Evolutionary conservation across 1,284 basidiomycete species (phyloP), one percentile per base, ranked within the genome.

Genomic region (Neonothopanus nambi): DNA sequence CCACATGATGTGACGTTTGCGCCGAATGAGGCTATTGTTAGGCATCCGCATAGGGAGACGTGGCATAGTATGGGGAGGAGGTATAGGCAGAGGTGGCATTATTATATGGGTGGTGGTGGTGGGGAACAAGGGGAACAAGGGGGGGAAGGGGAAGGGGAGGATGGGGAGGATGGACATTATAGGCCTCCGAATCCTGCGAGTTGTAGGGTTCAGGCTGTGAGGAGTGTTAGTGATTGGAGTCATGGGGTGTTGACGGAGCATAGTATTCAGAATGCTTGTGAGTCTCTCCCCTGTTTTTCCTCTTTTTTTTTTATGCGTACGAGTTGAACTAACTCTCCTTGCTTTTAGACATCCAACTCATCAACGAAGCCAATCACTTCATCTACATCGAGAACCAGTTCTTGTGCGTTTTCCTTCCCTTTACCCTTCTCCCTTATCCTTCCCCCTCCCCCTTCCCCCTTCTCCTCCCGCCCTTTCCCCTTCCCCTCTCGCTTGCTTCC

Each of bases 361-460:
- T 98, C 63, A 68, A 79, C 39, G 87, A 95, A 65, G 84, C 93
- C 0, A 85, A 85, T 59, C 90, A 95, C 67, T 93, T 79, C 68
- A 92, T 97, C 61, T 95, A 94, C 68, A 95, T 96, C 58, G 89
- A 96, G 73, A 96, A 97, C 64, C 93, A 96, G 67, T 96, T 95
- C 75, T 96, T 94, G 90, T 93, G 61, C 70, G 90, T 77, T 12
- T 35, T 41, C 50, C n/a, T 55, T 41, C 28, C 35, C n/a, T 35
- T 41, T 9, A 46, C 5, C 12, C 5, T 6, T n/a, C 15, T 18
- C n/a, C n/a, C n/a, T n/a, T n/a, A n/a, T n/a, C n/a, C n/a, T n/a
- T n/a, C n/a, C n/a, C n/a, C n/a, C n/a, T n/a, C n/a, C n/a, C n/a
- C n/a, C n/a, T n/a, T n/a, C n/a, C n/a, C n/a, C n/a, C n/a, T n/a